Evolutionary conservation across 23 red algal species (phyloP).

Genomic region (Porphyridium purpureum): DNA sequence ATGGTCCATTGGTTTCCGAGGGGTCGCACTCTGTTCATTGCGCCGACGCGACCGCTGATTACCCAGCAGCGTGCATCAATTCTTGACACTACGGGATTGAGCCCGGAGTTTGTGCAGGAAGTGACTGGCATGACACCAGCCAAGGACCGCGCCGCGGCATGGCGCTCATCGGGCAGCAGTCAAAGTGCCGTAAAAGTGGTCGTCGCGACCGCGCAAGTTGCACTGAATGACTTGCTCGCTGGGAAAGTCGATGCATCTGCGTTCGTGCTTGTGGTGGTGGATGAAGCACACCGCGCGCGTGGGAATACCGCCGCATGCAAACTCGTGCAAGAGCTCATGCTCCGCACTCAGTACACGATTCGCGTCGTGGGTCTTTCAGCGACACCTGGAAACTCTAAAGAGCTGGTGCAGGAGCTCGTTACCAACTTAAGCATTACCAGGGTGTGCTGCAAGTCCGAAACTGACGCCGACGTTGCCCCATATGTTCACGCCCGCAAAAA

Average conservation of each 20-base stretch:
- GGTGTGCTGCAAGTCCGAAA: constrained; percentile 11
- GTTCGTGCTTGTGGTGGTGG: constrained; percentile 14
- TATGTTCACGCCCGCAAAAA: too few species aligned
- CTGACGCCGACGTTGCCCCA: too few species aligned
- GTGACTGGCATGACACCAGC: constrained; percentile 13
- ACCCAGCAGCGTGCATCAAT: constrained; percentile 17
- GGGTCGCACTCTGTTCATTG: constrained; percentile 17
- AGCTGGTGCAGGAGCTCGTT: constrained; percentile 14
- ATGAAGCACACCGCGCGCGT: constrained; percentile 22
- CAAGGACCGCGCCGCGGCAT: background rate
- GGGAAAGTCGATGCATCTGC: constrained; percentile 4
- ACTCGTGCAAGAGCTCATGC: constrained; percentile 7
- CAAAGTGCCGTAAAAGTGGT: constrained; percentile 6
- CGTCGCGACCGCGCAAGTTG: constrained; percentile 19
- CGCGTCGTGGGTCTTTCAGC: constrained; percentile 14
- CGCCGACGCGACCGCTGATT: constrained; percentile 23
- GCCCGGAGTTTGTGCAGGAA: constrained; percentile 3
- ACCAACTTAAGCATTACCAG: constrained; percentile 17
- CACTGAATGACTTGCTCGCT: constrained; percentile 18
- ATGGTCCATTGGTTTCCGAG: constrained; percentile 7
- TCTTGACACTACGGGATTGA: constrained; percentile 10
- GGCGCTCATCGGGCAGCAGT: too few species aligned
- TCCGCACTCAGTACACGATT: background rate
- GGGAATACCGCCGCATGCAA: constrained; percentile 21
- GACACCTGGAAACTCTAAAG: constrained; percentile 16